Conservation (phyloP, 306 rosid species). For the Pueraria montana region DNA sequence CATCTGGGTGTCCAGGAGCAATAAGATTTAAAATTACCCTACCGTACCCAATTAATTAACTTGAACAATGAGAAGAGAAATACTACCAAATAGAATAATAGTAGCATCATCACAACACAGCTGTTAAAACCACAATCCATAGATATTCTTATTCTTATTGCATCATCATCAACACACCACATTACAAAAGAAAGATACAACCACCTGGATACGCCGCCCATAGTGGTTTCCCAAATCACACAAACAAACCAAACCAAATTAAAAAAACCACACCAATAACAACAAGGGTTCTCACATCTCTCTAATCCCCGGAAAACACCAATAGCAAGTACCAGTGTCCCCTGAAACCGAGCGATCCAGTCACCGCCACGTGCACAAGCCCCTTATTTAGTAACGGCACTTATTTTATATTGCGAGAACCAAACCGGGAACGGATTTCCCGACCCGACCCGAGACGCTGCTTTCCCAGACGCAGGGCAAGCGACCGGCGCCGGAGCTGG, state of each 20-base stretch:
- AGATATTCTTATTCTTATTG: conserved; percentile 46
- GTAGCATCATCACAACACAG: neutral
- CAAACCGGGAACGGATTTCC: conserved; percentile 93
- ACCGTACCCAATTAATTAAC: neutral
- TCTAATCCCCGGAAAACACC: neutral
- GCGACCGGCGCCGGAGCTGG: conserved; percentile 42
- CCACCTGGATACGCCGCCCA: conserved; percentile 45
- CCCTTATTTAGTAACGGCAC: no score
- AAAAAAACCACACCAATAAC: neutral
- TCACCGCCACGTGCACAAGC: conserved; percentile 44
- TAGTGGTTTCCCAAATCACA: conserved; percentile 41
- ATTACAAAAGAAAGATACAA: conserved; percentile 47
- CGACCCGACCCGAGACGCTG: conserved; percentile 71
- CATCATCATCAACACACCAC: conserved; percentile 26
- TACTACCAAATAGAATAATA: no score
- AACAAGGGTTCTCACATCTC: conserved; percentile 51
- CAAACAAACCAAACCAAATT: neutral
- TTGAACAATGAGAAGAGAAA: neutral
- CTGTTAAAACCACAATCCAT: conserved; percentile 26
- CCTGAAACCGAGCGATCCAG: neutral
- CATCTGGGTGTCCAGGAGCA: no score
- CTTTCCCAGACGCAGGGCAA: conserved; percentile 93
- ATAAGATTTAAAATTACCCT: no score
- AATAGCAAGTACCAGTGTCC: neutral
- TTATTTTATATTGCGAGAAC: conserved; percentile 78